Percentiles rank a stretch among this genome's conserved stretches.
phyloP scores from a whole-genome alignment of 2,329 filamentous ascomycete species.

The Pseudocercospora macadamiae region DNA sequence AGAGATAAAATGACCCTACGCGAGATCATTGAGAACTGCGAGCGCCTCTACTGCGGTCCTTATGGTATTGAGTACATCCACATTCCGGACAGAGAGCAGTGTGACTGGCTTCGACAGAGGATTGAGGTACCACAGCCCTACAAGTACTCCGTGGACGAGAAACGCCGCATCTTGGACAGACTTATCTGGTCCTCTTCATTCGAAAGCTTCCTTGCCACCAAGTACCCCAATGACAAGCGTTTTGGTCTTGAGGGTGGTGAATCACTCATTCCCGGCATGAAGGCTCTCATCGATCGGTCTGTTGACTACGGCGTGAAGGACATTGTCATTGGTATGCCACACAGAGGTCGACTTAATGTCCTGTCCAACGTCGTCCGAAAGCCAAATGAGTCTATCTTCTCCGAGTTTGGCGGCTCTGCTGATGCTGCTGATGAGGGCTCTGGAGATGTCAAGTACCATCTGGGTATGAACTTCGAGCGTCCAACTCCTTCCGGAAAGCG shows the following conservation, averaged over 20 bases:
- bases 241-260: conserved; percentile 98
- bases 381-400: conserved; percentile 99
- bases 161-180: conserved; percentile 94
- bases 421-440: conserved; percentile 94
- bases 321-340: conserved; percentile 99
- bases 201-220: conserved; percentile 90
- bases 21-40: conserved; percentile 90
- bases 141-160: conserved; percentile 98
- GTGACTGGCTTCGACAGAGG: conserved; percentile 96
- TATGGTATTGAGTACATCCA: conserved; percentile 99
- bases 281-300: conserved; percentile 95
- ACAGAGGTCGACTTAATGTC: conserved; percentile 96
- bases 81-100: conserved; percentile 95
- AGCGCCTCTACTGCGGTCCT: conserved; percentile 95
- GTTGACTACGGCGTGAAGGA: conserved; percentile 99
- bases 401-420: conserved; percentile 87
- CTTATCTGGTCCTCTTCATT: conserved; percentile 99
- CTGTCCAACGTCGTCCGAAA: conserved; percentile 98
- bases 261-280: conserved; percentile 97
- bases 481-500: conserved; percentile 98
- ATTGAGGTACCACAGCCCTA: conserved; percentile 92
- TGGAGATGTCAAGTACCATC: conserved; percentile 98
- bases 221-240: conserved; percentile 99
- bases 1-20: conserved; percentile 95
- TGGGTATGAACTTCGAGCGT: conserved; percentile 99